phyloP scores from a whole-genome alignment of 805 yeast species.

The Metschnikowia drakensbergensis region DNA sequence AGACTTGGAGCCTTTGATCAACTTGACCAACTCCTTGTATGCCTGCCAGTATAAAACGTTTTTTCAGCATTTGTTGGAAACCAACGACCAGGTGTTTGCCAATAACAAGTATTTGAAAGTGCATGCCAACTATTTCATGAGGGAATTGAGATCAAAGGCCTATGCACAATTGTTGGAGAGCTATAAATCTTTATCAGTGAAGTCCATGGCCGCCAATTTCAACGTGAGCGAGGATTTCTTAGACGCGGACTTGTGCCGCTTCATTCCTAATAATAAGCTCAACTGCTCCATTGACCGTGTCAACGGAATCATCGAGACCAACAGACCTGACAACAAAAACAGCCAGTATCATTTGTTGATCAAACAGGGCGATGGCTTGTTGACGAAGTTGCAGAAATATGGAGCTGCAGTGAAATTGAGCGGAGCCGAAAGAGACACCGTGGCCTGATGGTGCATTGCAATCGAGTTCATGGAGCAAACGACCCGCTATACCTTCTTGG shows the following conservation, averaged over 20 bases:
- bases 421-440: conserved; percentile 65
- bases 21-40: conserved; percentile 81
- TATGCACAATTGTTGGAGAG: conserved; percentile 92
- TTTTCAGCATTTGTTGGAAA: conserved; percentile 71
- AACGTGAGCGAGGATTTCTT: conserved; percentile 85
- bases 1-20: conserved; percentile 72
- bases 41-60: conserved; percentile 81
- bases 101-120: conserved; percentile 61
- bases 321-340: conserved; percentile 93
- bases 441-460: neutral
- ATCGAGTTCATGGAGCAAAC: neutral
- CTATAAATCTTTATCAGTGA: conserved; percentile 82
- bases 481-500: no score
- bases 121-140: conserved; percentile 79
- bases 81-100: conserved; percentile 67
- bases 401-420: conserved; percentile 96
- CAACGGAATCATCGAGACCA: conserved; percentile 91
- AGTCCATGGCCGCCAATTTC: conserved; percentile 91
- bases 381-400: conserved; percentile 93
- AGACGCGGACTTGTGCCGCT: conserved; percentile 82
- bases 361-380: conserved; percentile 86
- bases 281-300: conserved; percentile 96
- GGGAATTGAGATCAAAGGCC: conserved; percentile 94
- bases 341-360: conserved; percentile 85
- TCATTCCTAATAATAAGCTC: conserved; percentile 88